Conservation (phyloP, 345 rosid species). For the Lumnitzera racemosa region DNA sequence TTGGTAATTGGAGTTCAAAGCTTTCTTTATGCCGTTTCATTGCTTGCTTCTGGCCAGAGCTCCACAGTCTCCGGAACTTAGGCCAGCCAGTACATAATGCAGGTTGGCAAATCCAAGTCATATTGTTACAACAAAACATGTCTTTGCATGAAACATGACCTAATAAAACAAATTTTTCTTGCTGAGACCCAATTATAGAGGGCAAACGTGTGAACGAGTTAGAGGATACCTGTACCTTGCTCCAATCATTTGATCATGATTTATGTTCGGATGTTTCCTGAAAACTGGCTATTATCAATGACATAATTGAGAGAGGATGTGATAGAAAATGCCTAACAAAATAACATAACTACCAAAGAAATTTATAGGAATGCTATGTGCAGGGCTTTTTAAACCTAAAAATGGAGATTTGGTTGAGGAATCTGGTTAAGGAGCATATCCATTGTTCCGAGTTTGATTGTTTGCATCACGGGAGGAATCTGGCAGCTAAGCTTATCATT, state of each 20-base stretch:
- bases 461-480: slow-evolving; percentile 17
- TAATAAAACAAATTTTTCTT: no score
- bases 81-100: slow-evolving; percentile 10
- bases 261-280: background rate
- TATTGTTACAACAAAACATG: no score
- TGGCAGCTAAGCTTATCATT: slow-evolving; percentile 17
- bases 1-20: slow-evolving; percentile 8
- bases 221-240: background rate
- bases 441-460: slow-evolving; percentile 18
- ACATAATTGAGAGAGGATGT: no score
- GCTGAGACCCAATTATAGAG: no score
- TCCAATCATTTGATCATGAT: background rate
- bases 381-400: slow-evolving; percentile 2
- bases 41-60: slow-evolving; percentile 13
- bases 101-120: background rate
- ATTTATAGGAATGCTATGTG: background rate
- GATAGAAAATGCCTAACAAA: background rate
- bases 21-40: slow-evolving; percentile 7
- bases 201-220: no score
- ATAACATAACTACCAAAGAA: background rate
- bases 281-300: no score
- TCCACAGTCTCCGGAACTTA: slow-evolving; percentile 12
- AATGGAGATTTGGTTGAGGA: slow-evolving; percentile 17
- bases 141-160: no score
- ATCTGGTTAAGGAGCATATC: slow-evolving; percentile 13